These are phyloP conservation scores for Penicillium coffeae DNA, from an alignment of 495 filamentous ascomycete genomes.

Conservation along the genomic window DNA sequence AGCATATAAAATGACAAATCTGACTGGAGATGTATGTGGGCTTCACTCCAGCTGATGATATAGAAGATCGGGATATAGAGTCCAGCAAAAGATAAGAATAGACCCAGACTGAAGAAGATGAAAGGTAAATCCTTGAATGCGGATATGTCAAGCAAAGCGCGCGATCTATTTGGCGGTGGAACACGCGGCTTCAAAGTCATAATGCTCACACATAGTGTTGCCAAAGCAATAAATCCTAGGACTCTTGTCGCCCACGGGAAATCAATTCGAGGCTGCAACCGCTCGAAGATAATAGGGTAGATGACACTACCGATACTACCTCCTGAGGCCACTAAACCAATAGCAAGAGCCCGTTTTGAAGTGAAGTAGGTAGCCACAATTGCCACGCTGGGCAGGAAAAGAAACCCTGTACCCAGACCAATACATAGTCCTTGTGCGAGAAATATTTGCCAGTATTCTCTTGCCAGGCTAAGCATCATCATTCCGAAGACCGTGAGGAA, in stretches of 20 bases:
- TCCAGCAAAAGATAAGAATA: neutral
- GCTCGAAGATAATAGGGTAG: neutral
- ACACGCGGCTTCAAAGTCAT: neutral
- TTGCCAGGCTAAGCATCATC: conserved; percentile 36
- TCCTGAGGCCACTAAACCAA: conserved; percentile 32
- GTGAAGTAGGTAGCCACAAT: conserved; percentile 34
- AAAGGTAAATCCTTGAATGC: neutral
- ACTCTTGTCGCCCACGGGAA: neutral
- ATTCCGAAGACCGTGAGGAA: conserved; percentile 21
- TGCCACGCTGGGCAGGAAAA: conserved; percentile 33
- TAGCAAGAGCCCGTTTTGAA: conserved; percentile 27
- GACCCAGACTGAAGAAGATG: neutral
- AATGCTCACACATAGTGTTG: neutral
- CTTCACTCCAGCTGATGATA: neutral
- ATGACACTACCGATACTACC: neutral
- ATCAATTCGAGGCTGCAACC: neutral
- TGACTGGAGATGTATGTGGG: neutral
- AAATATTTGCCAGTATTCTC: conserved; percentile 25
- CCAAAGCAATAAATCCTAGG: neutral
- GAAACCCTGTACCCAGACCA: conserved; percentile 28
- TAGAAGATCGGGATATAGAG: conserved; percentile 2
- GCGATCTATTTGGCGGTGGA: neutral
- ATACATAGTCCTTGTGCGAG: conserved; percentile 28
- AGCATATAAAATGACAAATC: neutral
- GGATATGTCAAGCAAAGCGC: neutral